Evolutionary conservation across 2,329 filamentous ascomycete genomes (phyloP).

Genomic region (Aureobasidium vineae): DNA sequence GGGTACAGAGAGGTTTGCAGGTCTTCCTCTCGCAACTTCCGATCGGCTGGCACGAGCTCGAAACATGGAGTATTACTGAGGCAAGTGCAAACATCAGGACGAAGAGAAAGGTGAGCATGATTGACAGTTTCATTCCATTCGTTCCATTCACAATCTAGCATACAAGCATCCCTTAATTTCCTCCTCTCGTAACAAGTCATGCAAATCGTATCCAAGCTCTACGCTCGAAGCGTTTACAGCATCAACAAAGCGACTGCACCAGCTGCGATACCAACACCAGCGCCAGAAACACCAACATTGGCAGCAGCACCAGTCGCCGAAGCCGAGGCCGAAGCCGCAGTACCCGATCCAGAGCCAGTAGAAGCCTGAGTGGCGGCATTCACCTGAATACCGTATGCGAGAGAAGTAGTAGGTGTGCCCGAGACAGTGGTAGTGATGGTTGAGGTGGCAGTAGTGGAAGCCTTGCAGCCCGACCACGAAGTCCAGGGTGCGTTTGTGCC

Average conservation of each 20-base stretch:
- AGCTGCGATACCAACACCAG: constrained; percentile 35
- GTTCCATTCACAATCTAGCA: neutral
- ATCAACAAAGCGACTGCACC: constrained; percentile 36
- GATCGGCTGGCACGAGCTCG: neutral
- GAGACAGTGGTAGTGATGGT: constrained; percentile 35
- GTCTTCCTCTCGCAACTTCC: no score
- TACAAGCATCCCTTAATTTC: neutral
- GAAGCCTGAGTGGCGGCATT: constrained; percentile 32
- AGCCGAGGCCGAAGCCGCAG: constrained; percentile 27
- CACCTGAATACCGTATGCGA: constrained; percentile 37
- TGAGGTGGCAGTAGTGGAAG: constrained; percentile 36
- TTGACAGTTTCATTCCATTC: neutral
- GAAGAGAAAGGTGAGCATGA: neutral
- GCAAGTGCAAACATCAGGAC: neutral
- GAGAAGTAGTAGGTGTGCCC: constrained; percentile 30
- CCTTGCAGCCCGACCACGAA: constrained; percentile 38
- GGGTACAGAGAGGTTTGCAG: no score
- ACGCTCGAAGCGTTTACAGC: constrained; percentile 30
- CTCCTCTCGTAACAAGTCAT: constrained; percentile 8
- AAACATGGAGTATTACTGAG: no score
- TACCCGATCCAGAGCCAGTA: constrained; percentile 21
- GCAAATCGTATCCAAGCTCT: constrained; percentile 1
- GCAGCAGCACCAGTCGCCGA: constrained; percentile 32
- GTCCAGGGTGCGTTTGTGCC: constrained; percentile 39
- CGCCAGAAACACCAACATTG: constrained; percentile 32